Conservation (phyloP, 768 basidiomycete genomes). For the Tylopilus plumbeoviolaceoides region DNA sequence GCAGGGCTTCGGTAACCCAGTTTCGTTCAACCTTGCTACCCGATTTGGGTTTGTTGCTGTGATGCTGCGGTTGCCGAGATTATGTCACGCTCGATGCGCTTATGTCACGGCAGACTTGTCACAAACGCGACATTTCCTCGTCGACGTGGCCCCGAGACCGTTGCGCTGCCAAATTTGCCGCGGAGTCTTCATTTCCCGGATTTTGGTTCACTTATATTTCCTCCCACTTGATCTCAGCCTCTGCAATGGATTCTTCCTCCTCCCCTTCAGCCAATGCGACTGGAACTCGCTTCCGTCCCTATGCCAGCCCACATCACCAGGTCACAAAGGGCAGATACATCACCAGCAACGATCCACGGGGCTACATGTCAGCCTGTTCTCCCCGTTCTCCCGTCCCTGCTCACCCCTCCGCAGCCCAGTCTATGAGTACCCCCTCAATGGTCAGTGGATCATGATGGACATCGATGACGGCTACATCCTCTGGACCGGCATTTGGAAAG, state of each 20-base stretch:
- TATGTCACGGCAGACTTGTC: slow-evolving; percentile 23
- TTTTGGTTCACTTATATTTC: slow-evolving; percentile 18
- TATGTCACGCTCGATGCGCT: slow-evolving; percentile 25
- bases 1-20: slow-evolving; percentile 25
- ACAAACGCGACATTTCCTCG: slow-evolving; percentile 31
- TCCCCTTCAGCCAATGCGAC: slow-evolving; percentile 32
- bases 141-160: slow-evolving; percentile 35
- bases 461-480: slow-evolving; percentile 89
- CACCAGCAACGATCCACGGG: slow-evolving; percentile 83
- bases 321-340: slow-evolving; percentile 86
- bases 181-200: slow-evolving; percentile 27
- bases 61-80: slow-evolving; percentile 32
- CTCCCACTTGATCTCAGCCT: slow-evolving; percentile 4
- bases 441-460: slow-evolving; percentile 96
- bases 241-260: slow-evolving; percentile 40
- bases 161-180: slow-evolving; percentile 30
- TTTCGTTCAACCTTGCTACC: slow-evolving; percentile 32
- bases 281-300: slow-evolving; percentile 55
- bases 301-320: slow-evolving; percentile 71
- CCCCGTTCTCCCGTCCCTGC: neutral
- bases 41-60: slow-evolving; percentile 34
- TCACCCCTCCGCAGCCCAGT: slow-evolving; percentile 53
- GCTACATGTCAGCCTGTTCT: slow-evolving; percentile 66
- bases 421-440: slow-evolving; percentile 85
- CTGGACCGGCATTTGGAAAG: slow-evolving; percentile 96